Conservation (phyloP, 2,329 filamentous ascomycete species). For the Cladophialophora bantiana region DNA sequence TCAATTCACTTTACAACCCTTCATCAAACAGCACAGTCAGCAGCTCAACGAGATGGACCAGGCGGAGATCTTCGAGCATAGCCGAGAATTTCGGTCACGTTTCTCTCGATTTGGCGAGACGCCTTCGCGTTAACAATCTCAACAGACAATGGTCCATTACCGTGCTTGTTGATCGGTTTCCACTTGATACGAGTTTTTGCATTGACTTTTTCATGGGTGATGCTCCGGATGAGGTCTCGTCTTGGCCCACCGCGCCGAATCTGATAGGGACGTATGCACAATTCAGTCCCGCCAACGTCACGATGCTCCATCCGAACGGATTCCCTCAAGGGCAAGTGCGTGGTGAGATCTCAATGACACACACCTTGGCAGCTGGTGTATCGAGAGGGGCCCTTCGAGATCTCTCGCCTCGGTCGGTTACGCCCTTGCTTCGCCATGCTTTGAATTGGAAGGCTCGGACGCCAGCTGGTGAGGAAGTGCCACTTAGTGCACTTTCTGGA, state of each 20-base stretch:
- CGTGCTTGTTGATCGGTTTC: conserved; percentile 61
- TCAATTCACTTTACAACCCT: conserved; percentile 68
- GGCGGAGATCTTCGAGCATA: conserved; percentile 41
- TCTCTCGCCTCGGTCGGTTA: conserved; percentile 30
- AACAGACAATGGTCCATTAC: conserved; percentile 70
- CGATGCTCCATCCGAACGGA: conserved; percentile 29
- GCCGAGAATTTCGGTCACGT: conserved; percentile 46
- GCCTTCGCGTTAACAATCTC: conserved; percentile 43
- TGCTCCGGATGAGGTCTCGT: conserved; percentile 51
- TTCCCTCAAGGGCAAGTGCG: conserved; percentile 28
- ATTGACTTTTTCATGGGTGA: conserved; percentile 73
- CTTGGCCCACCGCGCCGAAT: conserved; percentile 62
- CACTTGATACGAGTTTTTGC: conserved; percentile 66
- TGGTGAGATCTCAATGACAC: conserved; percentile 38
- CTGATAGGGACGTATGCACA: conserved; percentile 69
- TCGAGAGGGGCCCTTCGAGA: conserved; percentile 33
- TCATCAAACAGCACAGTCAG: conserved; percentile 21
- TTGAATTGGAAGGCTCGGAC: conserved; percentile 34
- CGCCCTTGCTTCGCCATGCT: conserved; percentile 35
- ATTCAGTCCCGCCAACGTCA: conserved; percentile 47
- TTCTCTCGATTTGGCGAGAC: conserved; percentile 30
- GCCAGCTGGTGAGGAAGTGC: conserved; percentile 31
- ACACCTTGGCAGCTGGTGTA: conserved; percentile 36
- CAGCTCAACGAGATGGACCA: conserved; percentile 38
- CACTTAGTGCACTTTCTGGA: conserved; percentile 25